Conservation (phyloP, 2,329 filamentous ascomycete species). For the Pseudofabraea citricarpa region DNA sequence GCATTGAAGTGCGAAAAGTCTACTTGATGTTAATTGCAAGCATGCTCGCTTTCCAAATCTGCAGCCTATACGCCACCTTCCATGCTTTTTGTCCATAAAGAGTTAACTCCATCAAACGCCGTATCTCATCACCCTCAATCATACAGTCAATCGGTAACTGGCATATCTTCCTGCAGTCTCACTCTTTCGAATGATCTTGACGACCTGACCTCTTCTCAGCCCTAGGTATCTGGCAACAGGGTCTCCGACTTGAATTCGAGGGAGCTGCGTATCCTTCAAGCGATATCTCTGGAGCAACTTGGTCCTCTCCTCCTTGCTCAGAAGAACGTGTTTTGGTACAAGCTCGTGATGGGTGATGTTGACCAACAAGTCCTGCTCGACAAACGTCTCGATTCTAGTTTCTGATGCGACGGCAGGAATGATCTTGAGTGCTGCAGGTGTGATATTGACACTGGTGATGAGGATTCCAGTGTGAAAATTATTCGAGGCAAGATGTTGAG, state of each 20-base stretch:
- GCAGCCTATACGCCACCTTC: slow-evolving; percentile 12
- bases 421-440: slow-evolving; percentile 81
- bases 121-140: slow-evolving; percentile 14
- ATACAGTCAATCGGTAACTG: slow-evolving; percentile 76
- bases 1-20: too few relatives aligned
- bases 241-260: slow-evolving; percentile 84
- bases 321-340: slow-evolving; percentile 86
- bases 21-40: too few relatives aligned
- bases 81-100: slow-evolving; percentile 14
- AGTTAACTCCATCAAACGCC: slow-evolving; percentile 6
- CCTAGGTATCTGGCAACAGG: slow-evolving; percentile 91
- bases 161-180: slow-evolving; percentile 96
- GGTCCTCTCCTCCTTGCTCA: slow-evolving; percentile 85
- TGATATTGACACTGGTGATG: slow-evolving; percentile 77
- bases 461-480: slow-evolving; percentile 89
- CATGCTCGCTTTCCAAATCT: background rate
- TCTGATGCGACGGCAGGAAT: slow-evolving; percentile 71
- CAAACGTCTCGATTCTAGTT: slow-evolving; percentile 87
- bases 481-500: slow-evolving; percentile 72
- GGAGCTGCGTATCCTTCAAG: slow-evolving; percentile 95
- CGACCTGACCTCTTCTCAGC: slow-evolving; percentile 84
- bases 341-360: slow-evolving; percentile 98
- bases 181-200: slow-evolving; percentile 95
- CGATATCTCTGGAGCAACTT: slow-evolving; percentile 85
- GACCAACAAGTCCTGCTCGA: slow-evolving; percentile 91